A percentile compares a stretch with the other conserved stretches of the same genome.
Evolutionary conservation across 2,329 filamentous ascomycete species (phyloP).

Genomic region (Diplodia scrobiculata): DNA sequence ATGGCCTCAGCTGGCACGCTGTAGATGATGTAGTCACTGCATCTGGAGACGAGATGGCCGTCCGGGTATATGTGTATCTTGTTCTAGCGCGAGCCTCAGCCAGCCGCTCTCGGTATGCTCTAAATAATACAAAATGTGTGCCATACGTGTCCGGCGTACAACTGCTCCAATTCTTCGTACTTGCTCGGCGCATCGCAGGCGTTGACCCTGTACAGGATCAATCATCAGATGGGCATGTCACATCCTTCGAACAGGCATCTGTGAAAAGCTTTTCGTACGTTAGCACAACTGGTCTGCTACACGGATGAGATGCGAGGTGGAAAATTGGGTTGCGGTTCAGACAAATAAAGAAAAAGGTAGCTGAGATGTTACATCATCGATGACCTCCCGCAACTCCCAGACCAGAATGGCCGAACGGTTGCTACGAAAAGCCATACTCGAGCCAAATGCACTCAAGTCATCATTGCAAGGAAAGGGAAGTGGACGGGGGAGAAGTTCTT

Average conservation of each 20-base stretch:
- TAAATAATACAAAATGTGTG: conserved; percentile 38
- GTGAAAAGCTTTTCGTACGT: conserved; percentile 34
- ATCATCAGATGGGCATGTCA: conserved; percentile 31
- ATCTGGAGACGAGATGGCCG: conserved; percentile 92
- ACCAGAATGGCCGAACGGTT: conserved; percentile 74
- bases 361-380: conserved; percentile 99
- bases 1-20: conserved; percentile 94
- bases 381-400: conserved; percentile 60
- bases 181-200: conserved; percentile 92
- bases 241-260: conserved; percentile 7
- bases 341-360: conserved; percentile 88
- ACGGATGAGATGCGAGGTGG: background rate
- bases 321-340: conserved; percentile 61
- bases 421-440: conserved; percentile 77
- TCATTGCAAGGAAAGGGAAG: conserved; percentile 62
- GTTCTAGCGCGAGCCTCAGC: conserved; percentile 63
- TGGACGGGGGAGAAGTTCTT: conserved; percentile 36
- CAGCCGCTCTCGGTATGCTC: conserved; percentile 38
- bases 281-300: conserved; percentile 11
- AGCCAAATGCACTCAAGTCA: conserved; percentile 99
- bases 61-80: conserved; percentile 83
- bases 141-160: conserved; percentile 85
- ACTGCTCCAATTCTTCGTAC: conserved; percentile 74
- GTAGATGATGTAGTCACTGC: conserved; percentile 98
- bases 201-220: conserved; percentile 69